Base-by-base conservation (phyloP, 345 rosid species). In the Mangifera indica region DNA sequence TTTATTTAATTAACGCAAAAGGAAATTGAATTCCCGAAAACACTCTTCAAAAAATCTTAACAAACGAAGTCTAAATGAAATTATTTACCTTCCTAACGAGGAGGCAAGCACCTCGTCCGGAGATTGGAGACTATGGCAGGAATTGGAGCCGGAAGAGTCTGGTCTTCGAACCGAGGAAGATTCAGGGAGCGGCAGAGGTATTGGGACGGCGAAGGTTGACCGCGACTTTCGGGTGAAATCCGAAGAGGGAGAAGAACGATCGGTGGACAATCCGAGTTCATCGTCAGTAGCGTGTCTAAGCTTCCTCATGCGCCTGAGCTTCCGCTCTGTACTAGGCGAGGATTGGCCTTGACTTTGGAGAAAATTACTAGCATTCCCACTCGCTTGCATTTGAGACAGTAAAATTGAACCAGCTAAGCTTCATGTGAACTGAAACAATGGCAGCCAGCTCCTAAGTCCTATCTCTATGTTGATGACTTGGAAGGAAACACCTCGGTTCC, bases 121-220 rank as follows among this genome's bases (percentile, higher is more conserved):
- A 26, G 80, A 57, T 34, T 67, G 63, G 11, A 62, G 67, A 59
- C 58, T 58, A 10, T 10, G 70, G 6, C 65, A 63, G 10, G 53
- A 66, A 77, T 49, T 77, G 14, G 76, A 69, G 40, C 53, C 49
- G 40, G 63, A 59, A 3, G 75, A 56, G 66, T 77, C 73, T 21
- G 66, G 69, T 69, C 60, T 70, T 71, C 69, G 61, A 26, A 73
- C 48, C 32, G 54, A 15, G 44, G 46, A 25, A 10, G 54, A 48
- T 15, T 73, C 87, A 13, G 95, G 95, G 0, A 81, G 84, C 29
- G 94, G 94, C 81, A 89, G 66, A 18, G 89, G 93, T 29, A 75
- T 85, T 3, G 94, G 90, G 49, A 79, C 77, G 25, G 85, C 81
- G 3, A 78, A 58, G n/a, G 84, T 72, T 40, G 83, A 79, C 56